A percentile compares a stretch with the other conserved stretches of the same genome.
Conservation (phyloP, 2,329 filamentous ascomycete genomes). For the Emydomyces testavorans region DNA sequence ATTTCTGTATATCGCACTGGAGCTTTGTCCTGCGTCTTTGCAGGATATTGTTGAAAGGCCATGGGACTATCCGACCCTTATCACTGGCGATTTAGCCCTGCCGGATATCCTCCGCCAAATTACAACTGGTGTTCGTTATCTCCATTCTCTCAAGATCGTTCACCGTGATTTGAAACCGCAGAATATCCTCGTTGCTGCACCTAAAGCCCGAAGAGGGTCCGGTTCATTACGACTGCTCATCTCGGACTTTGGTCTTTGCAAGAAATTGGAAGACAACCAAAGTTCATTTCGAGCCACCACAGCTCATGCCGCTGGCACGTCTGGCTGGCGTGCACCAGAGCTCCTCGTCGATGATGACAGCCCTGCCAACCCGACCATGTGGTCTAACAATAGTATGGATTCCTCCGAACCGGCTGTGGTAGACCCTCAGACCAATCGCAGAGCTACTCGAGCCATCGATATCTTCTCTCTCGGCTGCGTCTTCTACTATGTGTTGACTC, state of each 20-base stretch:
- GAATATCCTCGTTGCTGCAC: constrained; percentile 75
- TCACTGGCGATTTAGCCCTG: constrained; percentile 55
- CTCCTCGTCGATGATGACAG: constrained; percentile 70
- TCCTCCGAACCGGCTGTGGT: constrained; percentile 43
- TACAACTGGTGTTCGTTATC: constrained; percentile 72
- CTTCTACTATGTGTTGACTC: constrained; percentile 98
- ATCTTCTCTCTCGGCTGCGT: constrained; percentile 95
- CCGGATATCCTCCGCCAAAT: constrained; percentile 78
- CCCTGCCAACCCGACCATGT: constrained; percentile 21
- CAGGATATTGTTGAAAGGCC: constrained; percentile 81
- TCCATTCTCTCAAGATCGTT: constrained; percentile 87
- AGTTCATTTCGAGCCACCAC: constrained; percentile 93
- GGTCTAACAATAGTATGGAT: constrained; percentile 31
- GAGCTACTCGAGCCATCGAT: constrained; percentile 89
- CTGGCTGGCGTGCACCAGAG: constrained; percentile 93
- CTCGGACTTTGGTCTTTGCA: constrained; percentile 94
- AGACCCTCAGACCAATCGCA: constrained; percentile 50
- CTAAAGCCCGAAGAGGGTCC: constrained; percentile 41
- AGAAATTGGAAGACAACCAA: constrained; percentile 88
- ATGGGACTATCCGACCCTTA: constrained; percentile 53
- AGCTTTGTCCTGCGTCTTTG: constrained; percentile 84
- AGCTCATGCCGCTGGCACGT: constrained; percentile 82
- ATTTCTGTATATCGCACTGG: constrained; percentile 92
- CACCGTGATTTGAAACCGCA: constrained; percentile 96
- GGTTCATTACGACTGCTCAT: constrained; percentile 75